Percentiles rank a stretch among this genome's conserved stretches.
Conservation (phyloP, 1,284 basidiomycete species). For the Trametes sp. region DNA sequence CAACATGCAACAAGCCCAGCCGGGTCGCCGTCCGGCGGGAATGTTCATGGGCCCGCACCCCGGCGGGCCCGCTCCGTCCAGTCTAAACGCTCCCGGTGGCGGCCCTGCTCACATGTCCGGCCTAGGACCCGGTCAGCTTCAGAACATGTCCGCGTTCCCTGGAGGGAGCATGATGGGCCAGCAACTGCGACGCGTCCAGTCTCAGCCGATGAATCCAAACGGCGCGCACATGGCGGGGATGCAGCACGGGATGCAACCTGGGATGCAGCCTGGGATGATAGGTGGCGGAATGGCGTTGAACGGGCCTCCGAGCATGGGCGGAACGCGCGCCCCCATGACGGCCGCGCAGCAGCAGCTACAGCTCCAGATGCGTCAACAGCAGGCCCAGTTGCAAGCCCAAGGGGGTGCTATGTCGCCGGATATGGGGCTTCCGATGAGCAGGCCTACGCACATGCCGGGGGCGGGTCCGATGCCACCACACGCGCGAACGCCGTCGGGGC, state of each 20-base stretch:
- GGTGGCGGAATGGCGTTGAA: constrained; percentile 30
- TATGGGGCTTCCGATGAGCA: constrained; percentile 47
- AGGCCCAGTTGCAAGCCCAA: constrained; percentile 30
- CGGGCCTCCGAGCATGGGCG: constrained; percentile 40
- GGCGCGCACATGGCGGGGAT: constrained; percentile 47
- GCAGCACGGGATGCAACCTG: constrained; percentile 38
- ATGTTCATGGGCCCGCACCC: constrained; percentile 44
- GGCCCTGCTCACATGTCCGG: constrained; percentile 49
- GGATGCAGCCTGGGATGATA: constrained; percentile 51
- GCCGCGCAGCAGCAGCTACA: constrained; percentile 33
- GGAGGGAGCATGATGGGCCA: constrained; percentile 45
- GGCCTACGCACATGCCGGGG: constrained; percentile 42
- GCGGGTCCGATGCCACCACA: constrained; percentile 50
- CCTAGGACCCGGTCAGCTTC: constrained; percentile 46
- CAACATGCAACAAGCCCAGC: constrained; percentile 31
- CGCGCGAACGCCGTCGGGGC: constrained; percentile 49
- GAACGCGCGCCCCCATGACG: constrained; percentile 28
- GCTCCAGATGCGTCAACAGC: constrained; percentile 35
- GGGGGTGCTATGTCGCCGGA: constrained; percentile 51
- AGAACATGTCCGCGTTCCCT: constrained; percentile 48
- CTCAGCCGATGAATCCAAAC: constrained; percentile 55
- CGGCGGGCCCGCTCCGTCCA: constrained; percentile 27
- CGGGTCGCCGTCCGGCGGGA: constrained; percentile 31
- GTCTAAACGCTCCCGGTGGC: constrained; percentile 46
- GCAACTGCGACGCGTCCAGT: constrained; percentile 55